These are phyloP conservation scores for Monoraphidium neglectum DNA, from an alignment of 139 green algal species.

Conservation along the genomic window DNA sequence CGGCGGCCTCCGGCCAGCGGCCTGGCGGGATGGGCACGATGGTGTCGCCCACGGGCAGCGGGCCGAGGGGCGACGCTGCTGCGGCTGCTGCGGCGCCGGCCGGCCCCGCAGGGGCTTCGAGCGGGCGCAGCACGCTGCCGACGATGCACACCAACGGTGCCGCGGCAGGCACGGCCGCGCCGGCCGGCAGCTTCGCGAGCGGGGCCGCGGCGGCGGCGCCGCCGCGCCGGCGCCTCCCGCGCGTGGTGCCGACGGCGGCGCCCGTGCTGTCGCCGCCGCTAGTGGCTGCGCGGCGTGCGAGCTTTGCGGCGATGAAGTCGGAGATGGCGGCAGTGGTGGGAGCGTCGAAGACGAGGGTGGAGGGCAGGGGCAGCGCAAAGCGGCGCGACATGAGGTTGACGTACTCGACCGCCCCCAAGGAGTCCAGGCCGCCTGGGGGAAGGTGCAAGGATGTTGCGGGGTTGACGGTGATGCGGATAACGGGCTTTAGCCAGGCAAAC, in stretches of 20 bases:
- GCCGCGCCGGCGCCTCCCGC: background rate
- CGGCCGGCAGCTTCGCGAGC: background rate
- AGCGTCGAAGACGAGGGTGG: conserved; percentile 80
- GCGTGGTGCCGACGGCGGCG: background rate
- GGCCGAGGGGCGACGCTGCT: background rate
- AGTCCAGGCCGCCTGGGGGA: conserved; percentile 72
- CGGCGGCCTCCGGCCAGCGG: conserved; percentile 21
- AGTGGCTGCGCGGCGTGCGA: conserved; percentile 14
- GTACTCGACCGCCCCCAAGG: conserved; percentile 80
- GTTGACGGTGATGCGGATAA: too few species aligned
- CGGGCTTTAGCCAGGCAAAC: too few species aligned
- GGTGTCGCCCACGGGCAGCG: conserved; percentile 6
- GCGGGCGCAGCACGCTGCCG: conserved; percentile 2
- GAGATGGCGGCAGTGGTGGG: conserved; percentile 65
- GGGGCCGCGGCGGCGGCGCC: background rate
- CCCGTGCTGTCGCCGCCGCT: background rate
- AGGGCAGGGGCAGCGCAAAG: conserved; percentile 51
- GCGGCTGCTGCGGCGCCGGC: background rate
- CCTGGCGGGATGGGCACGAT: conserved; percentile 16
- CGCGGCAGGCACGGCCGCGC: background rate
- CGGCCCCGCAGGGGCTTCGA: background rate
- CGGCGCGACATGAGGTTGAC: conserved; percentile 61
- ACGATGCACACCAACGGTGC: background rate
- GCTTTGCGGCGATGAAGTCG: conserved; percentile 31
- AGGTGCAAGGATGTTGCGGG: too few species aligned